A percentile compares a stretch with the other conserved stretches of the same genome.
phyloP scores from a whole-genome alignment of 2,329 filamentous ascomycete species.

The Nemania sp. region DNA sequence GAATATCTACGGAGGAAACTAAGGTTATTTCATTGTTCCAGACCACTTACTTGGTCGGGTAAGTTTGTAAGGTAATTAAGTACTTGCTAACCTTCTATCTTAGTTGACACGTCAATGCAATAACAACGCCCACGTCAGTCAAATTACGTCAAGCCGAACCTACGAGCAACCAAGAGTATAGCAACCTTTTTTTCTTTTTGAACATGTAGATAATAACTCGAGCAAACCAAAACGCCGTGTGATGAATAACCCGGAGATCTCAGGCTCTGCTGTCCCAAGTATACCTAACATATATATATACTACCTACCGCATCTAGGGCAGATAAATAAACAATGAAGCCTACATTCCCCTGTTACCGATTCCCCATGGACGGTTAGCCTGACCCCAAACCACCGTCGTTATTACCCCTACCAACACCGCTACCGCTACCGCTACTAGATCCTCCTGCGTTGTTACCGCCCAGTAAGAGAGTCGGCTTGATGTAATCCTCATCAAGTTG shows the following conservation, averaged over 20 bases:
- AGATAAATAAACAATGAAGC: slow-evolving; percentile 19
- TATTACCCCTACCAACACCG: slow-evolving; percentile 35
- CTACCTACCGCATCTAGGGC: slow-evolving; percentile 13
- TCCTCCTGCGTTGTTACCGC: slow-evolving; percentile 57
- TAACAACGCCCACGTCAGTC: too few relatives aligned
- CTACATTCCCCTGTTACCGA: slow-evolving; percentile 16
- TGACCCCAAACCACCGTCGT: slow-evolving; percentile 36
- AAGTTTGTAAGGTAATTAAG: too few relatives aligned
- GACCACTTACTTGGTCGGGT: too few relatives aligned
- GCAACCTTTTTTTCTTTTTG: too few relatives aligned
- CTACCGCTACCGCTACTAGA: slow-evolving; percentile 28
- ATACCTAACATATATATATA: slow-evolving; percentile 23
- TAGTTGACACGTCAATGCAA: too few relatives aligned
- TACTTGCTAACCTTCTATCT: too few relatives aligned
- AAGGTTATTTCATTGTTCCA: too few relatives aligned
- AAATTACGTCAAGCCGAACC: too few relatives aligned
- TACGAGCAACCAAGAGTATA: background rate
- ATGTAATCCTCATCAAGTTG: slow-evolving; percentile 96
- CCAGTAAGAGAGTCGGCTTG: slow-evolving; percentile 86
- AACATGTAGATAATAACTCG: slow-evolving; percentile 1
- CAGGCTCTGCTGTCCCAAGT: slow-evolving; percentile 15
- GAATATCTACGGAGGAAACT: too few relatives aligned
- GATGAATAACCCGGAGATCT: slow-evolving; percentile 22
- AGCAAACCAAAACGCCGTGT: slow-evolving; percentile 22
- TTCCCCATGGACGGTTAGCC: slow-evolving; percentile 19